These are phyloP conservation scores for Mortierella sp. DNA, from an alignment of 371 early-diverging fungal genomes.

Conservation along the genomic window DNA sequence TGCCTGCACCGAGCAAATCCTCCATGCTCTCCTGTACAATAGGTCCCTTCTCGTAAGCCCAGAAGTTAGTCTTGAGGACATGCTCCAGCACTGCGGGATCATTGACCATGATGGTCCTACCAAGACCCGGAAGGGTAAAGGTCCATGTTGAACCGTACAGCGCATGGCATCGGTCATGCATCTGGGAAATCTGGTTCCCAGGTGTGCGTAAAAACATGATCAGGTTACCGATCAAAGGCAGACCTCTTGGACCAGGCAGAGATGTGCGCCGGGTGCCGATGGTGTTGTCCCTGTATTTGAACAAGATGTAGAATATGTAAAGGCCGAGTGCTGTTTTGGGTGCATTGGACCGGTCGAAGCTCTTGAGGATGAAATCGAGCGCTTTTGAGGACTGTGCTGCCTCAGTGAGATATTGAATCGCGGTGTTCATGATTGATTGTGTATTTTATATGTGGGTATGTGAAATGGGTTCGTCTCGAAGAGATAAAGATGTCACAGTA, in stretches of 20 bases:
- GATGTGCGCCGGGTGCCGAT: constrained; percentile 45
- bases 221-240: constrained; percentile 47
- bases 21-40: constrained; percentile 42
- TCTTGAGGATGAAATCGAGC: constrained; percentile 21
- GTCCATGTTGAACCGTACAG: constrained; percentile 42
- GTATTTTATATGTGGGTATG: neutral
- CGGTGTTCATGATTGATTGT: constrained; percentile 5
- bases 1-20: constrained; percentile 74
- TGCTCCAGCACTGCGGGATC: constrained; percentile 50
- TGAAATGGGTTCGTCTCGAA: neutral
- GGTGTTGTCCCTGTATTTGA: constrained; percentile 35
- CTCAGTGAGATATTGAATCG: constrained; percentile 12
- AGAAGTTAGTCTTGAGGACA: constrained; percentile 62
- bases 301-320: constrained; percentile 24
- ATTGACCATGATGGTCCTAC: constrained; percentile 38
- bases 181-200: constrained; percentile 29
- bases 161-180: constrained; percentile 33
- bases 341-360: constrained; percentile 16
- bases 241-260: constrained; percentile 44
- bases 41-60: constrained; percentile 70
- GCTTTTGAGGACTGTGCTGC: constrained; percentile 27
- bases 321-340: constrained; percentile 36
- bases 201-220: constrained; percentile 13
- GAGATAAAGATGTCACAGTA: neutral
- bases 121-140: constrained; percentile 17